Percentiles rank a stretch among this genome's conserved stretches.
phyloP scores from a whole-genome alignment of 2,329 filamentous ascomycete species.

The Fusarium nurragi region DNA sequence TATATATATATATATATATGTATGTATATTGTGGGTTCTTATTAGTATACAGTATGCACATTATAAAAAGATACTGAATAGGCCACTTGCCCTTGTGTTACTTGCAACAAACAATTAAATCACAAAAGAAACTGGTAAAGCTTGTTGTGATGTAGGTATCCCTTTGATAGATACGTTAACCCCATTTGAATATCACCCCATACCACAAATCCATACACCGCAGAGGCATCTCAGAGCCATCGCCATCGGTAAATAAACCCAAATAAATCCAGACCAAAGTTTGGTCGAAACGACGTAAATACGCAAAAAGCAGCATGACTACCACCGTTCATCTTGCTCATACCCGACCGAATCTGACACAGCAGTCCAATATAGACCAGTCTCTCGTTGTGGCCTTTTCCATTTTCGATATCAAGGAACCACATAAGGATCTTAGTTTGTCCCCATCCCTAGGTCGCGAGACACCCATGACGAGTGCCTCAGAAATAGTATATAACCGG shows the following conservation, averaged over 20 bases:
- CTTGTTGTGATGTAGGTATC: conserved; percentile 15
- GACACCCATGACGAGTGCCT: not conserved
- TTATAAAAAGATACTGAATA: not conserved
- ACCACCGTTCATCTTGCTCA: conserved; percentile 9
- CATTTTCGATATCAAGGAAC: not conserved
- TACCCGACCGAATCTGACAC: conserved; percentile 1
- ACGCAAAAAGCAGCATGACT: conserved; percentile 25
- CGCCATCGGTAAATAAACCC: conserved; percentile 12
- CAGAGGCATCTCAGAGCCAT: conserved; percentile 11
- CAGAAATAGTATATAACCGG: conserved; percentile 12
- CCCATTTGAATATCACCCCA: conserved; percentile 22
- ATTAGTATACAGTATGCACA: not conserved
- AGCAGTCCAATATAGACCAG: conserved; percentile 9
- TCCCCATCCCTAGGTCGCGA: conserved; percentile 8
- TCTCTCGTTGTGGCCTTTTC: not conserved
- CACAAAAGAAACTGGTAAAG: conserved; percentile 17
- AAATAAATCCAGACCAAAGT: conserved; percentile 12
- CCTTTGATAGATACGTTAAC: conserved; percentile 13
- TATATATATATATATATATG: not conserved
- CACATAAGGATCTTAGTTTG: conserved; percentile 16
- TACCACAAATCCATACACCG: conserved; percentile 22
- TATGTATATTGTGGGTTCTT: not conserved
- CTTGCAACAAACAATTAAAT: not conserved
- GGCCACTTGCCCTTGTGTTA: not conserved
- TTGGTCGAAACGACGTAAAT: conserved; percentile 22